Evolutionary conservation across 2,329 filamentous ascomycete genomes (phyloP).

Genomic region (Decorospora gaudefroyi): DNA sequence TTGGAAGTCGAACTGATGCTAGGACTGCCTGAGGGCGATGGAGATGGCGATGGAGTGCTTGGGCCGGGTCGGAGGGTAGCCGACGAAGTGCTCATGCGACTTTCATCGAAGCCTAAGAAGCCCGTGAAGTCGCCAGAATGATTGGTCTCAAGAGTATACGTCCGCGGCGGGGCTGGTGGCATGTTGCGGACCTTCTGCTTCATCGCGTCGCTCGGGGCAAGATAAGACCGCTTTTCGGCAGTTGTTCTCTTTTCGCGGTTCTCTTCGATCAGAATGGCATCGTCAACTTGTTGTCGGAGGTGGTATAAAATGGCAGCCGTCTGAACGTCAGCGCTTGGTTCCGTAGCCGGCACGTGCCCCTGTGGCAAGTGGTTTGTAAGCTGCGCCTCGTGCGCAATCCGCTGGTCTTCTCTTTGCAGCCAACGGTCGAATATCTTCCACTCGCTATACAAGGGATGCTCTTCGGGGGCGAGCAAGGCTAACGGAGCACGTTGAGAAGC

Average conservation of each 20-base stretch:
- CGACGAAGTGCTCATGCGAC: slow-evolving; percentile 17
- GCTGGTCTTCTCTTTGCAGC: slow-evolving; percentile 37
- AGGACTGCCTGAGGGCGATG: slow-evolving; percentile 22
- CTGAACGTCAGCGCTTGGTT: slow-evolving; percentile 27
- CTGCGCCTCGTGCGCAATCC: slow-evolving; percentile 27
- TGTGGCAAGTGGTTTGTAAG: slow-evolving; percentile 27
- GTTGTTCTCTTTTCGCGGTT: slow-evolving; percentile 37
- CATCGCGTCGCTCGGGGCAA: slow-evolving; percentile 38
- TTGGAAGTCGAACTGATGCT: slow-evolving; percentile 18
- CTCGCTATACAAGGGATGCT: slow-evolving; percentile 39
- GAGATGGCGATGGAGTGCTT: slow-evolving; percentile 14
- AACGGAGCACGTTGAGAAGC: slow-evolving; percentile 21
- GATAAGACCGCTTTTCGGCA: slow-evolving; percentile 30
- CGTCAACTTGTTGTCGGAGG: slow-evolving; percentile 36
- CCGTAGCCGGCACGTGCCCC: slow-evolving; percentile 25
- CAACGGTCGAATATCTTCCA: slow-evolving; percentile 39
- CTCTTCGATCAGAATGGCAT: slow-evolving; percentile 39
- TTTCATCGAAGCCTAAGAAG: slow-evolving; percentile 22
- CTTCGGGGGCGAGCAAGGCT: slow-evolving; percentile 33
- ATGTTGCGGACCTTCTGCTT: slow-evolving; percentile 34
- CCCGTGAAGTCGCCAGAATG: slow-evolving; percentile 25
- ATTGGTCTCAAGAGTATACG: slow-evolving; percentile 35
- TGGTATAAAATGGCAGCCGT: slow-evolving; percentile 36
- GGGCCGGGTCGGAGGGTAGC: slow-evolving; percentile 20
- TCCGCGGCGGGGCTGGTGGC: slow-evolving; percentile 31